Base-by-base conservation (phyloP, 1,139 yeast genomes). In the Suhomyces atakaporum region DNA sequence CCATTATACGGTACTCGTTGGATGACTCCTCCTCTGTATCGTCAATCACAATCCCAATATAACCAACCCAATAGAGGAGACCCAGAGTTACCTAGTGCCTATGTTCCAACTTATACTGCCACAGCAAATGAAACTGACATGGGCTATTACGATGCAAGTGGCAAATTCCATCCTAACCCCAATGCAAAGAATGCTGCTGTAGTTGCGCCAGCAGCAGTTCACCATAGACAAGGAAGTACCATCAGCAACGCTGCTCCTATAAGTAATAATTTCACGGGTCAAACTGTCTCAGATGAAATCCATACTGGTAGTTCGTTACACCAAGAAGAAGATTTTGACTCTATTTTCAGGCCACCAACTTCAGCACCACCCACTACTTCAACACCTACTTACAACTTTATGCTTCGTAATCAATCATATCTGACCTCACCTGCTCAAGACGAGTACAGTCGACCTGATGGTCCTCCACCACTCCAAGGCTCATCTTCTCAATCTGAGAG, bases 21-120 rank as follows among this genome's bases (percentile, higher is more conserved):
- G 94, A 76, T 89, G 73, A 83, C 95, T 0, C 96, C 96, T 3
- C 96, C 96, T 0, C 72, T 84, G n/a, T 88, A 89, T 56, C 62
- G 73, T 42, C 92, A 84, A 51, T 77, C 92, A 3, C 88, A 85
- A 50, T 69, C 68, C 38, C 82, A 79, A 40, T 78, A 81, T 49
- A 69, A 71, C 33, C 73, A 66, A 38, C 70, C 73, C 0, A 54
- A 58, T 19, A 32, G 46, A 9, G 51, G 68, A 25, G 66, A 71
- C 31, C 63, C 62, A 0, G 73, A 60, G 15, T 52, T 59, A 40
- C 67, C 66, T 2, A 53, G 59, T 27, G 61, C 69, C 7, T 68
- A 69, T 43, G 86, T 83, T 0, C 94, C 94, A 0, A 70, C 82
- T 7, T 84, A 84, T 47, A 74, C 87, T 0, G 84, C 73, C 11